These are phyloP conservation scores for Kluyveromyces siamensis DNA, from an alignment of 805 yeast species.

Conservation along the genomic window DNA sequence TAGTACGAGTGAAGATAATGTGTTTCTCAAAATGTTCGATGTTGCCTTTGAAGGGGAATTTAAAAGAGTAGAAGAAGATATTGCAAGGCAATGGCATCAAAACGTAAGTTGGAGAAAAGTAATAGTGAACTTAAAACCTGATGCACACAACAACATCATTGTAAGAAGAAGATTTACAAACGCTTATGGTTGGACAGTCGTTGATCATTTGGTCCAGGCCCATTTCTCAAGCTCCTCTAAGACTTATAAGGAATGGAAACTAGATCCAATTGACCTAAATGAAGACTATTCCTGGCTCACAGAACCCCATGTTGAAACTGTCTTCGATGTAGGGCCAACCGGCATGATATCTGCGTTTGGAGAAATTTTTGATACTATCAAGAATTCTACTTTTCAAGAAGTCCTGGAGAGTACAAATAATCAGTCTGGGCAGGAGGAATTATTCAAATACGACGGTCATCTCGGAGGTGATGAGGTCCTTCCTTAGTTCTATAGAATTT, in stretches of 20 bases:
- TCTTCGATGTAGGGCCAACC: slow-evolving; percentile 57
- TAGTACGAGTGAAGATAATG: slow-evolving; percentile 14
- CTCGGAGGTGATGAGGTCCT: neutral
- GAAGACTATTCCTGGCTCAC: slow-evolving; percentile 45
- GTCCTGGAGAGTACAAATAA: slow-evolving; percentile 9
- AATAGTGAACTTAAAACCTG: slow-evolving; percentile 56
- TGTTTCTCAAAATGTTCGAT: slow-evolving; percentile 29
- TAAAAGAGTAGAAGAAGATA: slow-evolving; percentile 45
- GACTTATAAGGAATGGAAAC: slow-evolving; percentile 7
- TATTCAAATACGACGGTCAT: slow-evolving; percentile 7
- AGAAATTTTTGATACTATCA: slow-evolving; percentile 43
- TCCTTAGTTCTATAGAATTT: slow-evolving; percentile 15
- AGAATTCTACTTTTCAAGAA: slow-evolving; percentile 10
- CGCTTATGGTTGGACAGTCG: slow-evolving; percentile 79
- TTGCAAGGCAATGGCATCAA: slow-evolving; percentile 62
- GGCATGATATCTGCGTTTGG: slow-evolving; percentile 59
- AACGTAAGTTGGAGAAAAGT: slow-evolving; percentile 67
- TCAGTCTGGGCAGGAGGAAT: slow-evolving; percentile 3
- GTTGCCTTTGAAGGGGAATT: slow-evolving; percentile 15
- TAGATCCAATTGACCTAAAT: slow-evolving; percentile 8
- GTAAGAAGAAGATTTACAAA: slow-evolving; percentile 66
- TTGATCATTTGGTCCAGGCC: slow-evolving; percentile 55
- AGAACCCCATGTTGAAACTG: slow-evolving; percentile 20
- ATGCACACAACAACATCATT: slow-evolving; percentile 68
- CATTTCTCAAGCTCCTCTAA: slow-evolving; percentile 39